Conservation (phyloP, 345 rosid genomes). For the Excoecaria cochinchinensis region DNA sequence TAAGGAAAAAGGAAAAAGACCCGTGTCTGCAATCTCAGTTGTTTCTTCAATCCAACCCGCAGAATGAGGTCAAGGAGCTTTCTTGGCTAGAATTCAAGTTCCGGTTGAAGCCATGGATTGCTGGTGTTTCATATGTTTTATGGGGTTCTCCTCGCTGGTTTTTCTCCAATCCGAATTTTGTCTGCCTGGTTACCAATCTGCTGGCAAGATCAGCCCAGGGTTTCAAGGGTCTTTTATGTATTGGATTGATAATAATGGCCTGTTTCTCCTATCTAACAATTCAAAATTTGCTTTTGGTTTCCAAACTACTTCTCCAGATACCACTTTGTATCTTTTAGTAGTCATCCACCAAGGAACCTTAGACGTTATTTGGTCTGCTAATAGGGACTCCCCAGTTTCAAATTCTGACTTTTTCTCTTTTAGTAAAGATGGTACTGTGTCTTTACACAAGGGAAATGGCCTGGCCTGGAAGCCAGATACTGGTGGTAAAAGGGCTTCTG, state of each 20-base stretch:
- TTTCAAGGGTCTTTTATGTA: conserved; percentile 70
- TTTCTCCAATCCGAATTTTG: conserved; percentile 20
- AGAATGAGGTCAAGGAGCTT: conserved; percentile 20
- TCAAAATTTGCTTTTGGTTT: conserved; percentile 68
- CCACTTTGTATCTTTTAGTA: conserved; percentile 51
- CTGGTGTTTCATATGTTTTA: conserved; percentile 16
- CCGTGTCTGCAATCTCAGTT: conserved; percentile 19
- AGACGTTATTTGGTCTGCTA: conserved; percentile 71
- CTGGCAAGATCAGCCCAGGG: conserved; percentile 44
- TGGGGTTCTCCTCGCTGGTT: conserved; percentile 31
- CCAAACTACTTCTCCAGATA: conserved; percentile 34
- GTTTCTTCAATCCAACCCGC: not conserved
- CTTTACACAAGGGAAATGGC: conserved; percentile 39
- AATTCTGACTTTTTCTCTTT: conserved; percentile 64
- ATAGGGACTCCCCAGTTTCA: conserved; percentile 57
- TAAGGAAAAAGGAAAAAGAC: conserved; percentile 13
- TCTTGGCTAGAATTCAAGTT: not conserved
- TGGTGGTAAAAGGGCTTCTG: conserved; percentile 49
- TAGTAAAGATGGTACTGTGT: conserved; percentile 51
- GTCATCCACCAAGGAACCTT: conserved; percentile 43
- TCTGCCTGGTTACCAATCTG: conserved; percentile 34
- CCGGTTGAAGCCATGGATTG: conserved; percentile 38
- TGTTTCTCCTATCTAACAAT: conserved; percentile 66
- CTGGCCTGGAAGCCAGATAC: conserved; percentile 65
- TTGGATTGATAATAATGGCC: conserved; percentile 56